Conservation (phyloP, 441 rosid genomes). For the Hura crepitans region DNA sequence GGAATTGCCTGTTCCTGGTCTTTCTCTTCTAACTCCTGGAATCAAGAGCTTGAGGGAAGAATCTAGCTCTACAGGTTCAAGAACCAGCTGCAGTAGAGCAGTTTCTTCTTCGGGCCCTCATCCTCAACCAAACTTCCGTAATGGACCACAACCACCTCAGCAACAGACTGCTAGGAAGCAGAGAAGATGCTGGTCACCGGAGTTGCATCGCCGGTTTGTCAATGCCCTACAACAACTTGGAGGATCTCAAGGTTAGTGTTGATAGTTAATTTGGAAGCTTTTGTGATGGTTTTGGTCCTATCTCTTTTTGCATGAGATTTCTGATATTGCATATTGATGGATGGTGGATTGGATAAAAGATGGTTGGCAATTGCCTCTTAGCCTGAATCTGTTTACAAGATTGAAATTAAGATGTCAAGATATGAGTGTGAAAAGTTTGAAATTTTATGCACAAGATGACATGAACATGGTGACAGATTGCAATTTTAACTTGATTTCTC, state of each 20-base stretch:
- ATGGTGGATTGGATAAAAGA: neutral
- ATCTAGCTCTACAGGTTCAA: slow-evolving; percentile 38
- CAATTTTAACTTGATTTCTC: slow-evolving; percentile 21
- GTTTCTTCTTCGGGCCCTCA: slow-evolving; percentile 43
- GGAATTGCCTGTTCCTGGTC: slow-evolving; percentile 42
- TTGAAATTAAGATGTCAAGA: neutral
- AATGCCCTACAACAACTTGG: slow-evolving; percentile 86
- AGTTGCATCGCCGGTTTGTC: slow-evolving; percentile 77
- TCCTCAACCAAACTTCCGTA: slow-evolving; percentile 36
- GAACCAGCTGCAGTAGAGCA: slow-evolving; percentile 40
- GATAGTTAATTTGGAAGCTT: slow-evolving; percentile 8
- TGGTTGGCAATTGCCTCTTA: neutral
- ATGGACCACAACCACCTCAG: slow-evolving; percentile 38
- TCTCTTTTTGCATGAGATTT: slow-evolving; percentile 3
- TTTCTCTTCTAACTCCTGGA: slow-evolving; percentile 53
- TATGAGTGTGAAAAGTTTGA: neutral
- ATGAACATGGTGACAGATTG: neutral
- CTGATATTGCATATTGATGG: neutral
- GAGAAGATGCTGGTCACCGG: slow-evolving; percentile 95
- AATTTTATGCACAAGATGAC: neutral
- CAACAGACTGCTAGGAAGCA: slow-evolving; percentile 71
- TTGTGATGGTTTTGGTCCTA: neutral
- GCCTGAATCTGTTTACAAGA: neutral
- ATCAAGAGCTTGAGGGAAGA: slow-evolving; percentile 54
- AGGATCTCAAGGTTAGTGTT: slow-evolving; percentile 71